Evolutionary conservation across 306 rosid species (phyloP).

Genomic region (Sicyos edulis): DNA sequence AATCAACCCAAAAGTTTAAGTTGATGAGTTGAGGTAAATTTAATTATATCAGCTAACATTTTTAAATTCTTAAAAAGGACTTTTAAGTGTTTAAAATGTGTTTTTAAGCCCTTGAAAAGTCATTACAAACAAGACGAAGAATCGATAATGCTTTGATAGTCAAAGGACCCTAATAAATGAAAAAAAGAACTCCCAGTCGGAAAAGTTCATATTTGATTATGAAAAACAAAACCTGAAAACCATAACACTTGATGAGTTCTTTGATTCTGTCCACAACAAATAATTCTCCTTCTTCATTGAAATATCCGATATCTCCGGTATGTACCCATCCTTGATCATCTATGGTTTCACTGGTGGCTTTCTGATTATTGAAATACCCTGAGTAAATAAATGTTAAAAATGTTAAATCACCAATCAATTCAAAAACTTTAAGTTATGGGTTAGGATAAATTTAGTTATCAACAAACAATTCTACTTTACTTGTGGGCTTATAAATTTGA

Average conservation of each 20-base stretch:
- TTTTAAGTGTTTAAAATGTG: too few species aligned
- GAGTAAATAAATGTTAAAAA: background rate
- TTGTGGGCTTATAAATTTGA: too few species aligned
- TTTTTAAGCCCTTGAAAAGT: too few species aligned
- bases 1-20: too few species aligned
- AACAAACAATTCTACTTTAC: too few species aligned
- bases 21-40: too few species aligned
- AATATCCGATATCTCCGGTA: conserved; percentile 46
- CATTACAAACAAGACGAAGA: too few species aligned
- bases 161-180: background rate
- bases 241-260: conserved; percentile 44
- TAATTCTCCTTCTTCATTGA: conserved; percentile 35
- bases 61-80: too few species aligned
- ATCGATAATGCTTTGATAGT: background rate
- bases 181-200: background rate
- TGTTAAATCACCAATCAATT: too few species aligned
- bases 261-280: conserved; percentile 43
- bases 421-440: too few species aligned
- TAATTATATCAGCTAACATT: too few species aligned
- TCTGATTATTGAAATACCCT: conserved; percentile 43
- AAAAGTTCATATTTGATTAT: background rate
- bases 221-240: conserved; percentile 32
- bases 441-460: too few species aligned
- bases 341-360: conserved; percentile 36
- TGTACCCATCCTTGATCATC: conserved; percentile 40